Conservation (phyloP, 768 basidiomycete genomes). For the Agaricus sinodeliciosus region DNA sequence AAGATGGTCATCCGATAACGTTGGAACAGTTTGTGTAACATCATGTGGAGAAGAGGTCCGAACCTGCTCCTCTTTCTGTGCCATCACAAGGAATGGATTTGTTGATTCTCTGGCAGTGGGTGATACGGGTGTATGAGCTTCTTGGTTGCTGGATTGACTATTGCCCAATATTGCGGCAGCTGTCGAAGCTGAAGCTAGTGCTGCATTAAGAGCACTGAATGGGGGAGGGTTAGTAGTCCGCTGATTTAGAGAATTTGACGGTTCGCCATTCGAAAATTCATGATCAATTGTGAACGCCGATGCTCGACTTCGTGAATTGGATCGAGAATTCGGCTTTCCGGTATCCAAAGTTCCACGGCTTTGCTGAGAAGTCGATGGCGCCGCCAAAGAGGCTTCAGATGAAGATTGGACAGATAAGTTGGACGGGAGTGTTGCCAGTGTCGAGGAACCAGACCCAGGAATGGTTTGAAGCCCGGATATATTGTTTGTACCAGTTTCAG, state of each 20-base stretch:
- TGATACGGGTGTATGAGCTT: slow-evolving; percentile 3
- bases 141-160: slow-evolving; percentile 13
- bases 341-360: slow-evolving; percentile 17
- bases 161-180: slow-evolving; percentile 34
- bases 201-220: slow-evolving; percentile 39
- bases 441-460: slow-evolving; percentile 27
- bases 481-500: slow-evolving; percentile 9
- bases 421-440: slow-evolving; percentile 21
- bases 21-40: not conserved
- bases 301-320: slow-evolving; percentile 31
- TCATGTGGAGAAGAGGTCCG: slow-evolving; percentile 1
- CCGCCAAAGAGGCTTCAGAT: slow-evolving; percentile 19
- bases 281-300: slow-evolving; percentile 22
- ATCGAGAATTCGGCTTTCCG: slow-evolving; percentile 23
- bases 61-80: not conserved
- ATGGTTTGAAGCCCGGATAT: slow-evolving; percentile 17
- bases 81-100: not conserved
- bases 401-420: slow-evolving; percentile 24
- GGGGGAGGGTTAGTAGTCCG: slow-evolving; percentile 31
- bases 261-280: slow-evolving; percentile 22
- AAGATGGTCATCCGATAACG: not conserved
- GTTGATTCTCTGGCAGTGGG: slow-evolving; percentile 3
- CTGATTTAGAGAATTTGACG: slow-evolving; percentile 26
- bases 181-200: slow-evolving; percentile 38
- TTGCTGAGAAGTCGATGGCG: slow-evolving; percentile 14